Evolutionary conservation across 2,329 filamentous ascomycete genomes (phyloP).

Genomic region (Claviceps maximensis): DNA sequence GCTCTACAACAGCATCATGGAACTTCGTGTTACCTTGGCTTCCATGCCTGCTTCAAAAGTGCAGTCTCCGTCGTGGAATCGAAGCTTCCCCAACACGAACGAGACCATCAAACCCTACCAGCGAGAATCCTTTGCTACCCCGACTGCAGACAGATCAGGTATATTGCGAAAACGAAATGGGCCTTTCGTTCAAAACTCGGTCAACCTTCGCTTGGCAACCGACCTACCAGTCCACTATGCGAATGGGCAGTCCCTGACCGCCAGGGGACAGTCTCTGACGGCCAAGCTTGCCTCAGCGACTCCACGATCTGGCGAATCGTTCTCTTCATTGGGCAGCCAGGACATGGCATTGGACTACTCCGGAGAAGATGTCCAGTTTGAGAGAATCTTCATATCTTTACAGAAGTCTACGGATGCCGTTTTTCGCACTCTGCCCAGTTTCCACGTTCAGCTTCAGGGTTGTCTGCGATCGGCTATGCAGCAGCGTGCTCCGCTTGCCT

Average conservation of each 20-base stretch:
- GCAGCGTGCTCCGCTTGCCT: constrained; percentile 43
- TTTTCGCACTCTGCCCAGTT: constrained; percentile 55
- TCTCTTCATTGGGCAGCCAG: constrained; percentile 40
- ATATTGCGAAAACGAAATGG: constrained; percentile 21
- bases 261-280: constrained; percentile 34
- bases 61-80: constrained; percentile 8
- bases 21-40: constrained; percentile 43
- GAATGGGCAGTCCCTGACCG: constrained; percentile 36
- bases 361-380: constrained; percentile 71
- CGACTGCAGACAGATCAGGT: constrained; percentile 35
- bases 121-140: constrained; percentile 39
- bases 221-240: constrained; percentile 35
- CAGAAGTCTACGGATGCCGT: constrained; percentile 62
- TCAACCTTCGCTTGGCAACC: constrained; percentile 42
- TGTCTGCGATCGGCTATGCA: constrained; percentile 51
- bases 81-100: constrained; percentile 16
- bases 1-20: constrained; percentile 55
- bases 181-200: constrained; percentile 33
- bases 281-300: constrained; percentile 48
- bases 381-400: constrained; percentile 67
- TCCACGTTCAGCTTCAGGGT: constrained; percentile 52
- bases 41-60: constrained; percentile 17
- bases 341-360: constrained; percentile 46
- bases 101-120: constrained; percentile 38
- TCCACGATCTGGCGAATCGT: constrained; percentile 72